Base-by-base conservation (phyloP, 108 stramenopile species). In the Stephanodiscus minutulus region DNA sequence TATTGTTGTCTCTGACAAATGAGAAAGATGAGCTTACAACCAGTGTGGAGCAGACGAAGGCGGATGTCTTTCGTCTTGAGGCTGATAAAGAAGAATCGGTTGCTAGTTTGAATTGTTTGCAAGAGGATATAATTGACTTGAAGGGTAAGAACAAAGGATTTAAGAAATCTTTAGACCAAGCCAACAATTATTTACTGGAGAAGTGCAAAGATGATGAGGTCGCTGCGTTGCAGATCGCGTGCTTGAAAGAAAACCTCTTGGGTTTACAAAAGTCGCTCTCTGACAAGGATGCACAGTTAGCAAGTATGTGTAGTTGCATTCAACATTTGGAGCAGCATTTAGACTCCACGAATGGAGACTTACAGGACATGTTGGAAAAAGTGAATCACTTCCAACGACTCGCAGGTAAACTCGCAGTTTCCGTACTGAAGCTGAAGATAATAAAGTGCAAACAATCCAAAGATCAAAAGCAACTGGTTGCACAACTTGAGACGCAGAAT, bases 11-110 rank as follows among this genome's bases (percentile, higher is more conserved):
- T 60, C 36, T 60, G 9, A 36, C 41, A 29, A 33, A 15, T 41
- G 67, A 68, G 18, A 68, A 43, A 28, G 67, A 68, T 13, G 39
- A 41, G n/a, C 39, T 68, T 44, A 31, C 56, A 15, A 58, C 43
- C 0, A 68, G 10, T 31, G 12, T 68, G 55, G 37, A 68, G 21
- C 55, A 41, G 39, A 18, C 56, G 21, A 68, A 68, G 35, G 59
- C 12, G 20, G 59, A 60, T 39, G 39, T 43, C 36, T 18, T 36
- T 2, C 37, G 37, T 37, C 39, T 60, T 35, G 59, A 43, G 18
- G n/a, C 37, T 43, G 39, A 60, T 20, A 28, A 35, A 2, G 20
- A 50, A 0, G 64, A 65, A 52, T 35, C n/a, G 44, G n/a, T 31
- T 29, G 47, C 46, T n/a, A 49, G 52, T 29, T n/a, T 22, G 29